Conservation (phyloP, 2,329 filamentous ascomycete genomes). For the Stemphylium lycopersici region DNA sequence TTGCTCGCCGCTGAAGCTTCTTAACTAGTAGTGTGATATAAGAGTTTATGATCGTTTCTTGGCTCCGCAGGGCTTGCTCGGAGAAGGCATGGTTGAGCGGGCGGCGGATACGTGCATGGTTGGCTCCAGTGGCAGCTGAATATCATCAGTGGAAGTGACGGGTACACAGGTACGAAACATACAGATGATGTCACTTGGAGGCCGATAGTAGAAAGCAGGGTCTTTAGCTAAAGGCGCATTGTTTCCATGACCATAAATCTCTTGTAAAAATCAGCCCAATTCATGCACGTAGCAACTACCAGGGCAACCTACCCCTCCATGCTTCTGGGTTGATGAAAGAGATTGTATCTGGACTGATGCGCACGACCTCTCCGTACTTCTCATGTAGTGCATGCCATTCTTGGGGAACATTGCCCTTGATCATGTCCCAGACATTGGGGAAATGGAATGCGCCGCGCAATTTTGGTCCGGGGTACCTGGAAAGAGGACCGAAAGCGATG, state of each 20-base stretch:
- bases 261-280: not conserved
- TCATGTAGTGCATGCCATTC: conserved; percentile 14
- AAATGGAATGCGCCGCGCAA: not conserved
- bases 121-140: conserved; percentile 17
- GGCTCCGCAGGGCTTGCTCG: conserved; percentile 18
- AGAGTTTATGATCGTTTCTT: conserved; percentile 25
- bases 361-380: conserved; percentile 19
- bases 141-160: not conserved
- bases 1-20: conserved; percentile 15
- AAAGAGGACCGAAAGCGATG: not conserved
- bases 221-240: not conserved
- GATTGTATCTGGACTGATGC: conserved; percentile 10
- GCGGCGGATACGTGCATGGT: conserved; percentile 22
- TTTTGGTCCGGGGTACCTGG: not conserved
- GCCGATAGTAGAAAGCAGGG: not conserved
- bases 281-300: not conserved
- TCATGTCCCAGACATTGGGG: not conserved
- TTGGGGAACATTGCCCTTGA: not conserved
- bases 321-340: conserved; percentile 20
- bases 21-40: conserved; percentile 22
- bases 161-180: too few relatives aligned
- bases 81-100: conserved; percentile 25
- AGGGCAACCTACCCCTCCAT: conserved; percentile 8
- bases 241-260: not conserved
- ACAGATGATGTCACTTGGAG: not conserved